Evolutionary conservation across 805 yeast genomes (phyloP).

Genomic region (Cyberlindnera euphorbiiphila): DNA sequence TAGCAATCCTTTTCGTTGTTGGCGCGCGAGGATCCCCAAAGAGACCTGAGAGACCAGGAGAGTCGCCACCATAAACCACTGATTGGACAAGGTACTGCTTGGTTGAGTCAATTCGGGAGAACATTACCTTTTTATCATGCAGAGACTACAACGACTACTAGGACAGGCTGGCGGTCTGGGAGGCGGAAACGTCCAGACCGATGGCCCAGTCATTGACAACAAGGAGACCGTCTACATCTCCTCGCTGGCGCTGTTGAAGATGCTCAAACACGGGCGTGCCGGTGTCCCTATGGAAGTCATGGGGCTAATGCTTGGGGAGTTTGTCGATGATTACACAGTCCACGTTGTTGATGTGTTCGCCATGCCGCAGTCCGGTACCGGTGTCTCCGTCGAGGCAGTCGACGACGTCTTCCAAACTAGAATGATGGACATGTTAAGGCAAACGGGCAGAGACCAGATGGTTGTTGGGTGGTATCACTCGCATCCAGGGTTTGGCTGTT

Average conservation of each 20-base stretch:
- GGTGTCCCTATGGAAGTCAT: constrained; percentile 87
- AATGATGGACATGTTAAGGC: constrained; percentile 99
- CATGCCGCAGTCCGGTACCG: constrained; percentile 98
- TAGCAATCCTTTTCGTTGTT: too few relatives aligned
- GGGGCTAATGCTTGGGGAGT: constrained; percentile 99
- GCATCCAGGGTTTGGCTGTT: constrained; percentile 99
- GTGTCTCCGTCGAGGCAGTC: constrained; percentile 98
- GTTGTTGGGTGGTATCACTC: constrained; percentile 99
- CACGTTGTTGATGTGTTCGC: constrained; percentile 98
- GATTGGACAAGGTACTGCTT: too few relatives aligned
- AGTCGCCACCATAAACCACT: too few relatives aligned
- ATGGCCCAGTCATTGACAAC: constrained; percentile 85
- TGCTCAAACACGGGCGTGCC: constrained; percentile 96
- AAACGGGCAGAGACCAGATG: constrained; percentile 98
- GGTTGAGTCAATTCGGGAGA: too few relatives aligned
- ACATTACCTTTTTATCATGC: too few relatives aligned
- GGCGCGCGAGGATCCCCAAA: too few relatives aligned
- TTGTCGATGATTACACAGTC: constrained; percentile 94
- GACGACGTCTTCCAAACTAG: constrained; percentile 98
- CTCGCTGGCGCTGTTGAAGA: constrained; percentile 88
- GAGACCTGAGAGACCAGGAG: too few relatives aligned
- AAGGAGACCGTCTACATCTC: constrained; percentile 96
- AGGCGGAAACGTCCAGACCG: constrained; percentile 45
- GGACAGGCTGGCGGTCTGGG: constrained; percentile 40
- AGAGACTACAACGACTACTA: constrained; percentile 40